These are phyloP conservation scores for Beauveria varroae DNA, from an alignment of 2,329 filamentous ascomycete species.

Conservation along the genomic window DNA sequence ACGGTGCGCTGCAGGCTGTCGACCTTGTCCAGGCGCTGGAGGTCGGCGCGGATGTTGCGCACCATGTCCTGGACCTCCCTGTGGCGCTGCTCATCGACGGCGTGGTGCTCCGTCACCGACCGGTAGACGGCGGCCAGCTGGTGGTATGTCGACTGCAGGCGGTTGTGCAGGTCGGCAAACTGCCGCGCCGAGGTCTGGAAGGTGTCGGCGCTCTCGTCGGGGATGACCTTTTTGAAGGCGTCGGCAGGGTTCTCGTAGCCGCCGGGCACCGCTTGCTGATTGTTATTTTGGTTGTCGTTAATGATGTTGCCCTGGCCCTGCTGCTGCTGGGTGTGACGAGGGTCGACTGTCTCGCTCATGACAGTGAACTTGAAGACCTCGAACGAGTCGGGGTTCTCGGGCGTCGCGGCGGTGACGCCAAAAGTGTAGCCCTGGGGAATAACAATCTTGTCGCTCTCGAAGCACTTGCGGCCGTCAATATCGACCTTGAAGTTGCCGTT, in stretches of 20 bases:
- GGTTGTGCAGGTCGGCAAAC: slow-evolving; percentile 78
- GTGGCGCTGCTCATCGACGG: slow-evolving; percentile 48
- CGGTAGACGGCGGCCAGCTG: slow-evolving; percentile 57
- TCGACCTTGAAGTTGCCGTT: slow-evolving; percentile 63
- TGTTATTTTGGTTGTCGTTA: slow-evolving; percentile 19
- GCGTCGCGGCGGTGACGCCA: slow-evolving; percentile 79
- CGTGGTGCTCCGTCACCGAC: slow-evolving; percentile 43
- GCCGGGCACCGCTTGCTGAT: slow-evolving; percentile 11
- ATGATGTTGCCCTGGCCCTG: slow-evolving; percentile 18
- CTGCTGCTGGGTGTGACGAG: slow-evolving; percentile 18
- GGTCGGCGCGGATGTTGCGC: slow-evolving; percentile 36
- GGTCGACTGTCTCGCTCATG: slow-evolving; percentile 43
- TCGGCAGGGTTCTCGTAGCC: slow-evolving; percentile 16
- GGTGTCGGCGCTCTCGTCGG: slow-evolving; percentile 39
- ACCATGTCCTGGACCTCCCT: slow-evolving; percentile 44
- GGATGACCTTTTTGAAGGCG: slow-evolving; percentile 33
- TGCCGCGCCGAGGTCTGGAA: slow-evolving; percentile 51
- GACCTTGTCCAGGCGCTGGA: slow-evolving; percentile 37
- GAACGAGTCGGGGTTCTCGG: slow-evolving; percentile 89
- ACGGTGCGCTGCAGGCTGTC: slow-evolving; percentile 38
- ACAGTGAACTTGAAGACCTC: slow-evolving; percentile 85
- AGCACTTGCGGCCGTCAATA: slow-evolving; percentile 74
- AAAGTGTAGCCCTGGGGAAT: slow-evolving; percentile 78
- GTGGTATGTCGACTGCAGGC: slow-evolving; percentile 66
- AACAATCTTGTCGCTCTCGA: slow-evolving; percentile 70